phyloP scores from a whole-genome alignment of 179 eudicot genomes.

The Patellifolia procumbens region DNA sequence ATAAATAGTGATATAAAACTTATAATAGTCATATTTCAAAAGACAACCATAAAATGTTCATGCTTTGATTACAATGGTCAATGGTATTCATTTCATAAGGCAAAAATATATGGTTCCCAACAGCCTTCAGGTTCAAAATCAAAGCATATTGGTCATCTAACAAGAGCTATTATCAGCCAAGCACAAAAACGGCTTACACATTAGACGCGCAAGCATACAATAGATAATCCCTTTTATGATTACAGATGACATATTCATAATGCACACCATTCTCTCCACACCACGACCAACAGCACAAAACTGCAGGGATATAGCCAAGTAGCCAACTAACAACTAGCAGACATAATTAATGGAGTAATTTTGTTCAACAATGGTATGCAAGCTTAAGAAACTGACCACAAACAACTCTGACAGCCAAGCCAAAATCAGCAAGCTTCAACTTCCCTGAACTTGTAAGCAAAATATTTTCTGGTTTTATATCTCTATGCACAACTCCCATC shows the following conservation, averaged over 20 bases:
- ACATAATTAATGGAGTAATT: neutral
- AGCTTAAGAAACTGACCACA: slow-evolving; percentile 47
- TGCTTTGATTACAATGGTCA: neutral
- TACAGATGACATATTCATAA: neutral
- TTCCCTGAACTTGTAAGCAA: slow-evolving; percentile 76
- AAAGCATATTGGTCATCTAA: neutral
- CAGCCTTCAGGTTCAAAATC: neutral
- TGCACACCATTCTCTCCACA: no score
- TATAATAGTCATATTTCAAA: no score
- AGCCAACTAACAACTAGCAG: neutral
- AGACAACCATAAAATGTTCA: no score
- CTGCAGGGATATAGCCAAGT: neutral
- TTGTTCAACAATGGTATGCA: neutral
- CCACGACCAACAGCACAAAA: neutral
- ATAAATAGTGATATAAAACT: no score
- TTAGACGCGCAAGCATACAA: neutral
- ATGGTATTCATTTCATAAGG: neutral
- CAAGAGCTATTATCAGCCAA: neutral
- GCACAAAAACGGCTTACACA: neutral
- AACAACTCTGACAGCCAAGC: slow-evolving; percentile 81
- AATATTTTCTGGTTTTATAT: slow-evolving; percentile 91
- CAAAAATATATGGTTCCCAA: neutral
- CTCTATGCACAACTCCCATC: slow-evolving; percentile 97
- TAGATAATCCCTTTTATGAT: neutral
- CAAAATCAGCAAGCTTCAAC: slow-evolving; percentile 95